A percentile compares a stretch with the other conserved stretches of the same genome.
These are phyloP conservation scores for Melampsora americana DNA, from an alignment of 1,284 basidiomycete genomes.

Conservation along the genomic window DNA sequence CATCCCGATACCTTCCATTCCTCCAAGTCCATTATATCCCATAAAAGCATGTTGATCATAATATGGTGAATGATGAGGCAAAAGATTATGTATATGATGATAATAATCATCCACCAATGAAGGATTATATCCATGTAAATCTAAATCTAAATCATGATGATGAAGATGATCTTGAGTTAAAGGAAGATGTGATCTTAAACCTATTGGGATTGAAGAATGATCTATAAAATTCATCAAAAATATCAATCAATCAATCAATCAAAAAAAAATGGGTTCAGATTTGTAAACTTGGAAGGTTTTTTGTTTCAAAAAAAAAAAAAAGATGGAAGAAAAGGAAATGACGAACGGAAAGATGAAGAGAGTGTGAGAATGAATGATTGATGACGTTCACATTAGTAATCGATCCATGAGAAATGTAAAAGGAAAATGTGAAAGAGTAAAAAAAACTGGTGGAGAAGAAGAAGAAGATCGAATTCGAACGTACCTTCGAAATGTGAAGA, in stretches of 20 bases:
- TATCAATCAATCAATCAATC: too few species aligned
- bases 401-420: too few species aligned
- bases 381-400: too few species aligned
- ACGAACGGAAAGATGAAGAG: neutral
- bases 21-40: neutral
- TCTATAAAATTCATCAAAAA: neutral
- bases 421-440: too few species aligned
- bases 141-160: conserved; percentile 1
- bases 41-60: conserved; percentile 22
- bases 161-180: neutral
- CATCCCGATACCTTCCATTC: neutral
- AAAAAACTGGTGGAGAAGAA: neutral
- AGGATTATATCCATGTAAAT: conserved; percentile 7
- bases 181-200: neutral
- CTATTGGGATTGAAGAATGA: too few species aligned
- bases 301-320: too few species aligned
- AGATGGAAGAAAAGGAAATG: neutral
- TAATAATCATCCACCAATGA: conserved; percentile 30
- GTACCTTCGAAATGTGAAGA: neutral
- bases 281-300: neutral
- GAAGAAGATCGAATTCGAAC: neutral
- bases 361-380: too few species aligned
- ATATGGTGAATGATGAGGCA: conserved; percentile 17
- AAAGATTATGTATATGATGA: conserved; percentile 14
- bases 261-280: neutral